Evolutionary conservation across 1,284 basidiomycete genomes (phyloP), one percentile per base, ranked within the genome.

Genomic region (Tranzscheliella williamsii): DNA sequence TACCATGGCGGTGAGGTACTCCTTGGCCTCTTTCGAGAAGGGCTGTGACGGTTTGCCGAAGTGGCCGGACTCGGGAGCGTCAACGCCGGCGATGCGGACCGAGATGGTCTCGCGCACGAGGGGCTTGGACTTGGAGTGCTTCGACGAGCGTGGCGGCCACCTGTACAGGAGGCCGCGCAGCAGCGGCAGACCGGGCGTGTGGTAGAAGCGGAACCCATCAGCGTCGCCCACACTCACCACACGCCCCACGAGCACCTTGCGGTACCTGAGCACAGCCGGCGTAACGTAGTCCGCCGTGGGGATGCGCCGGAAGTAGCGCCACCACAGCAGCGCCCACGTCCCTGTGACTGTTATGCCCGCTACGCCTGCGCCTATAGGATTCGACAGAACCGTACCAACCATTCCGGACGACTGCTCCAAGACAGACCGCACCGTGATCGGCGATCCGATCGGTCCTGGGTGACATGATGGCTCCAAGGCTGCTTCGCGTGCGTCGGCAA

Each of bases 11-110:
- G 47, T 54, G 31, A 77, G 57, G 21, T 63, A 67, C 5, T 48
- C 58, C n/a, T 64, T 55, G 5, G 75, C 75, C 43, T 76, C 75
- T 39, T 75, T 68, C 7, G 70, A 55, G 47, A 63, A 76, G 1
- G 75, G 75, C 51, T 77, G 75, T 12, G 63, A 67, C 15, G 53
- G 63, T 42, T 74, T 71, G 17, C 75, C 75, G 49, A 77, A 77
- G 46, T 77, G 75, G 5, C 52, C 70, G 9, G 57, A 51, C 38
- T 77, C 75, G 1, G 75, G 75, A 13, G 75, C 75, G 35, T 77
- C 75, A 1, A 65, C 70, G 6, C 75, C 75, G 3, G 75, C 75
- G 4, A 77, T 53, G 7, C 75, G 56, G 16, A 77, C 66, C 0
- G 64, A 69, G 23, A 77, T 60, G 5, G 75, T 76, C 42, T 76